Evolutionary conservation across 2,329 filamentous ascomycete species (phyloP), one percentile per base, ranked within the genome.

Genomic region (Beauveria pseudobassiana): DNA sequence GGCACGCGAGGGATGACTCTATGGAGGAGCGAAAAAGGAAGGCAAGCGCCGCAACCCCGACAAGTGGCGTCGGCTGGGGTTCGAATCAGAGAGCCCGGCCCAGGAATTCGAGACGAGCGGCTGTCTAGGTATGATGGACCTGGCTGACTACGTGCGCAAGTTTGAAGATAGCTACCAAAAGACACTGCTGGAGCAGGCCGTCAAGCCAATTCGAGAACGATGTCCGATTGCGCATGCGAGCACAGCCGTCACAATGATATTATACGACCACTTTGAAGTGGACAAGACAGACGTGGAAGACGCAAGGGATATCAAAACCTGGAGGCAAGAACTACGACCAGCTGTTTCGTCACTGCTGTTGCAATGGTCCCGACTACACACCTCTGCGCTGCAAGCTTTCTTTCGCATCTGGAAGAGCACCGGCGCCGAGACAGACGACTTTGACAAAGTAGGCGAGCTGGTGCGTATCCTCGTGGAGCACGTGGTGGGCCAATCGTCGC

Each of bases 251-350:
- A 98, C 93, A 1, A 83, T 88, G 67, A 91, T 96, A 43, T 77
- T 99, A 3, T 98, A 95, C 74, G 92, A 98, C 68, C 92, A 98
- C 73, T 99, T 99, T 69, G 92, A 96, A 64, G 89, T 98, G 45
- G 92, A 96, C 67, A 91, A 88, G 72, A 84, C 87, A 3, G 91
- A 96, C 57, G 77, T 89, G 56, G 89, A 93, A 65, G 92, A 96
- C 68, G 80, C 16, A 89, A 91, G 73, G 86, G 83, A 24, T 91
- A 93, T 68, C 83, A 91, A 65, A 80, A 87, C 10, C 75, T 92
- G 55, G 91, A 96, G 66, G 83, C 64, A 87, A 90, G 60, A 89
- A 92, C 66, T 87, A 95, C 68, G 93, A 98, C 72, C 89, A 87
- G 70, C 77, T 96, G 5, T 97, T 96, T 77, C 87, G 87, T 53